Conservation (phyloP, 345 rosid genomes). For the Nephelium lappaceum region DNA sequence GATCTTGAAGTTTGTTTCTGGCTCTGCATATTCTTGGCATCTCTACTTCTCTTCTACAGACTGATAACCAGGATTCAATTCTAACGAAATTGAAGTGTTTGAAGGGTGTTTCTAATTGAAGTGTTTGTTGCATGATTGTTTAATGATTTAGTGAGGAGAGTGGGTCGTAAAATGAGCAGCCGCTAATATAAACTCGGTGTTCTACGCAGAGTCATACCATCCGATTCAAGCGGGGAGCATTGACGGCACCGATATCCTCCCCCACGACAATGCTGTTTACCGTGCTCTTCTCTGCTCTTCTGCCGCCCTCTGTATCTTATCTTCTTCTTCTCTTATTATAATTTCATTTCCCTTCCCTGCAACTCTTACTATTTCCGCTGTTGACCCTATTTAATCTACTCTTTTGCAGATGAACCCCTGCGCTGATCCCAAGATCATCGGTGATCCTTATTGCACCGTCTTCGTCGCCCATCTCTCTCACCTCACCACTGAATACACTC, state of each 20-base stretch:
- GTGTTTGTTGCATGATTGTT: too few species aligned
- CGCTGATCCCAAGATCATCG: constrained; percentile 73
- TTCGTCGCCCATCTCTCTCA: constrained; percentile 83
- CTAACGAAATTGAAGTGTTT: too few species aligned
- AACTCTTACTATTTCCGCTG: neutral
- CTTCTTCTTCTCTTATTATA: neutral
- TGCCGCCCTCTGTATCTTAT: constrained; percentile 53
- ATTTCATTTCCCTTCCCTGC: neutral
- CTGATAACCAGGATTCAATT: too few species aligned
- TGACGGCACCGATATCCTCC: constrained; percentile 83
- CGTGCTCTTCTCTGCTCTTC: constrained; percentile 87
- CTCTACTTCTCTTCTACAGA: too few species aligned
- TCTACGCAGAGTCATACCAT: constrained; percentile 83
- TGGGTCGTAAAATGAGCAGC: constrained; percentile 21
- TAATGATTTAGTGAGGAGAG: too few species aligned
- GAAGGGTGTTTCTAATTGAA: too few species aligned
- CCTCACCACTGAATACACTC: constrained; percentile 67
- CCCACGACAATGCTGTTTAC: constrained; percentile 78
- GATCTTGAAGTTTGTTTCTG: too few species aligned
- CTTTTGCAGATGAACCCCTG: constrained; percentile 67
- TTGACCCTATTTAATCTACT: neutral
- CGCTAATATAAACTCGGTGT: constrained; percentile 62
- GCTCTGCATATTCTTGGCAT: too few species aligned
- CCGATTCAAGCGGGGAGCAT: constrained; percentile 97
- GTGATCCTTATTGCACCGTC: constrained; percentile 80